A percentile compares a stretch with the other conserved stretches of the same genome.
Evolutionary conservation across 495 filamentous ascomycete species (phyloP).

Genomic region (Penicillium crystallinum): DNA sequence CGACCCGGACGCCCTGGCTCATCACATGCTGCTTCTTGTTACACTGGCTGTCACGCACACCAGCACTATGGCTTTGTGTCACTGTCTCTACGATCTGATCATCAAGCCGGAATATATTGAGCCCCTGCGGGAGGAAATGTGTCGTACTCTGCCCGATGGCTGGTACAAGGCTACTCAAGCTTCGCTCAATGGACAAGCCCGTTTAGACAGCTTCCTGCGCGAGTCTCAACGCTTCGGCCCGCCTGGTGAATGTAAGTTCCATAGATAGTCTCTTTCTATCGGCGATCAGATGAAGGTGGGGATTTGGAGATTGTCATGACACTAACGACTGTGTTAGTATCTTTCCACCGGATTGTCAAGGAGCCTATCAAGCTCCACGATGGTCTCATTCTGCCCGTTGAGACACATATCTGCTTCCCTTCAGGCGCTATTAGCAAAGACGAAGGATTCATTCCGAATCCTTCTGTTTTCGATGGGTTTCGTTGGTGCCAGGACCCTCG

Average conservation of each 20-base stretch:
- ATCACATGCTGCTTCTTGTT: conserved; percentile 25
- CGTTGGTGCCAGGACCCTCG: conserved; percentile 27
- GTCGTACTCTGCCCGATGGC: conserved; percentile 15
- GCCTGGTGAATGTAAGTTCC: conserved; percentile 27
- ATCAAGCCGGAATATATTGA: conserved; percentile 24
- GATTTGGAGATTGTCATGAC: background rate
- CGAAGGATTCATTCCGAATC: conserved; percentile 13
- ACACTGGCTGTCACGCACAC: conserved; percentile 32
- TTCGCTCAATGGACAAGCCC: conserved; percentile 13
- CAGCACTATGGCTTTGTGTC: conserved; percentile 29
- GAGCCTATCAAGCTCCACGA: conserved; percentile 22
- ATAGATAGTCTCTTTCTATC: background rate
- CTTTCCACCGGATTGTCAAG: conserved; percentile 27
- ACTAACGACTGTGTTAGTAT: conserved; percentile 21
- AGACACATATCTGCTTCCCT: conserved; percentile 32
- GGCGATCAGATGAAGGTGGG: background rate
- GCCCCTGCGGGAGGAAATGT: conserved; percentile 29
- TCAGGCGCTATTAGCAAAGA: conserved; percentile 32
- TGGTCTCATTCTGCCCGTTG: conserved; percentile 24
- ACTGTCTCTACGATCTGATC: conserved; percentile 32
- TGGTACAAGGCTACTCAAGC: conserved; percentile 22
- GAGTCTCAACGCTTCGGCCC: conserved; percentile 35
- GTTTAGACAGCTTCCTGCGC: conserved; percentile 35
- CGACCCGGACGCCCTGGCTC: conserved; percentile 22
- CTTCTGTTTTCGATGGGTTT: conserved; percentile 29